These are phyloP conservation scores for Sordaria brevicollis DNA, from an alignment of 495 filamentous ascomycete species.

Conservation along the genomic window DNA sequence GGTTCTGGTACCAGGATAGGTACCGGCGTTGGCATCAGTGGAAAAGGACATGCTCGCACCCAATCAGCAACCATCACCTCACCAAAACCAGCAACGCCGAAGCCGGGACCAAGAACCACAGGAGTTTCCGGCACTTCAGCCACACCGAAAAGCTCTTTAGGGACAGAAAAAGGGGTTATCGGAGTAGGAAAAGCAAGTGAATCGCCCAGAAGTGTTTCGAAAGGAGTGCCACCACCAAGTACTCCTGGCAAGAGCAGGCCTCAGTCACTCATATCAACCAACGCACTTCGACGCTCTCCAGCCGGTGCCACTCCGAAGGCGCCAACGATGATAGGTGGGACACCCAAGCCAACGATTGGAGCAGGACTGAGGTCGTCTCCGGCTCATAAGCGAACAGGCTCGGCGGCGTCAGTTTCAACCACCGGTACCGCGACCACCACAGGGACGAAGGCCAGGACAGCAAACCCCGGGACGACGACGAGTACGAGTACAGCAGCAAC, in stretches of 20 bases:
- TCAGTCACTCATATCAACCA: neutral
- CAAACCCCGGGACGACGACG: constrained; percentile 4
- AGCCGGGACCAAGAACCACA: neutral
- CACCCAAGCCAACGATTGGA: neutral
- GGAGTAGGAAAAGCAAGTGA: neutral
- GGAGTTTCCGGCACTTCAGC: neutral
- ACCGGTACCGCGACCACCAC: neutral
- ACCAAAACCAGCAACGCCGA: neutral
- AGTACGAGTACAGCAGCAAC: constrained; percentile 14
- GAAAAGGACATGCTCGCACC: neutral
- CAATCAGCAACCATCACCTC: neutral
- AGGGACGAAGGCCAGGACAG: neutral
- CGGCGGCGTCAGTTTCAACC: neutral
- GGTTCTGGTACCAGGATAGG: neutral
- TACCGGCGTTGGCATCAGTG: neutral
- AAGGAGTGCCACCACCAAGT: neutral
- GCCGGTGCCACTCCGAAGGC: neutral
- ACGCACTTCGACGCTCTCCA: neutral
- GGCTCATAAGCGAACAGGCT: neutral
- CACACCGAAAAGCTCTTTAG: neutral
- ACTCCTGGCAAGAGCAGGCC: neutral
- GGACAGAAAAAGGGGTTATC: neutral
- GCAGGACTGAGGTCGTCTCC: neutral
- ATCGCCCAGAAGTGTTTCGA: neutral
- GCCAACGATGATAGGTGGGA: neutral